Evolutionary conservation across 345 rosid genomes (phyloP), one percentile per base, ranked within the genome.

Genomic region (Barbarea vulgaris): DNA sequence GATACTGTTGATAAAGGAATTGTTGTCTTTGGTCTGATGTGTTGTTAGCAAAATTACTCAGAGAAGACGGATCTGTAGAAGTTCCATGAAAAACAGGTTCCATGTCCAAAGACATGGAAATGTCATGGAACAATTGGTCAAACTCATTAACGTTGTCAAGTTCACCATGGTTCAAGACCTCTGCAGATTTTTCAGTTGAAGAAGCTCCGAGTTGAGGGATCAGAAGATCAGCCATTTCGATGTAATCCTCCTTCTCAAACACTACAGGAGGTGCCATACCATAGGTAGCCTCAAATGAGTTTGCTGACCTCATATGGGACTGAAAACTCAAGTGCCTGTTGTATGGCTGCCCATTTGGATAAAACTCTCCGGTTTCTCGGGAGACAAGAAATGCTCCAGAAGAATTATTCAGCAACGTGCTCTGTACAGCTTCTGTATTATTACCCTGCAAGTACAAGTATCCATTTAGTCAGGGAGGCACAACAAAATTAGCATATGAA

Each of bases 151-250:
- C 1, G 2, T 72, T 9, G 1, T 36, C 53, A 1, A 27, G 9
- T 65, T 65, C 77, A 65, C 66, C 81, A 65, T 24, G 19, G 68
- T 31, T 48, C 31, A 39, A 58, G 62, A 64, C 13, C 34, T 56
- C 13, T 21, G 31, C 5, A 1, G 68, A 7, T 33, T 36, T 65
- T 10, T 71, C 81, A 31, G 61, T 11, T 33, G 72, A 27, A 56
- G 52, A 64, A 54, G 36, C 53, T 64, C 61, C 69, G n/a, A 81
- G 82, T 48, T 80, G 87, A 50, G 84, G 74, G 72, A 41, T 74
- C 39, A 67, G n/a, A 58, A 94, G 95, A 83, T 91, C 97, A 81
- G 87, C 82, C 21, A 94, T 85, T 86, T 91, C 97, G 78, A 94
- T 84, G 84, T 84, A 94, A 82, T 84, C 91, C 63, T 88, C 81